These are phyloP conservation scores for Persicaria tinctoria DNA, from an alignment of 148 eudicot species.

Conservation along the genomic window DNA sequence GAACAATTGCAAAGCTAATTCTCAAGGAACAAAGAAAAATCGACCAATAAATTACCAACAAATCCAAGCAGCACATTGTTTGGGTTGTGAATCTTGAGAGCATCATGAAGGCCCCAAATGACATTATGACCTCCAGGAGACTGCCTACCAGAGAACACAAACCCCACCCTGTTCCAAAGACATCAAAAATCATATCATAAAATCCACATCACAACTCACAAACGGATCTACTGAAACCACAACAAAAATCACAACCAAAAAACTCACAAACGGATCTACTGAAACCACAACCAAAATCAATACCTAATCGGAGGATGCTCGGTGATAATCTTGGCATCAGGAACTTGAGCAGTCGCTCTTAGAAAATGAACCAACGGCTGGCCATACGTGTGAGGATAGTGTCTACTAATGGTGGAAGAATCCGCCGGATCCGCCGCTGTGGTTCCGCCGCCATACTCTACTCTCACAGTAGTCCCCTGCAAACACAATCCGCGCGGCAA, in stretches of 20 bases:
- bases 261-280: background rate
- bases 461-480: constrained; percentile 92
- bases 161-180: constrained; percentile 54
- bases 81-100: constrained; percentile 75
- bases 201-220: background rate
- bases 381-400: constrained; percentile 83
- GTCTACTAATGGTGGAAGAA: constrained; percentile 64
- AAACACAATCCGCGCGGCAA: constrained; percentile 3
- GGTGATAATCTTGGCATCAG: constrained; percentile 83
- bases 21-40: background rate
- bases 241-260: background rate
- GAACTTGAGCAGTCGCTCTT: constrained; percentile 76
- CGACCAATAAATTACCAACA: constrained; percentile 36
- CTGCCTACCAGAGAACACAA: constrained; percentile 91
- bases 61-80: constrained; percentile 75
- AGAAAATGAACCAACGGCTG: constrained; percentile 91
- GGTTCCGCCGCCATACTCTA: constrained; percentile 78
- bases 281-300: background rate
- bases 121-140: constrained; percentile 99
- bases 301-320: constrained; percentile 86
- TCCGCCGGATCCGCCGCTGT: constrained; percentile 65
- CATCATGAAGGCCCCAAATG: constrained; percentile 85
- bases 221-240: background rate
- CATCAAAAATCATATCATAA: background rate
- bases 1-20: background rate